Base-by-base conservation (phyloP, 2,329 filamentous ascomycete genomes). In the Cryphonectria japonica region DNA sequence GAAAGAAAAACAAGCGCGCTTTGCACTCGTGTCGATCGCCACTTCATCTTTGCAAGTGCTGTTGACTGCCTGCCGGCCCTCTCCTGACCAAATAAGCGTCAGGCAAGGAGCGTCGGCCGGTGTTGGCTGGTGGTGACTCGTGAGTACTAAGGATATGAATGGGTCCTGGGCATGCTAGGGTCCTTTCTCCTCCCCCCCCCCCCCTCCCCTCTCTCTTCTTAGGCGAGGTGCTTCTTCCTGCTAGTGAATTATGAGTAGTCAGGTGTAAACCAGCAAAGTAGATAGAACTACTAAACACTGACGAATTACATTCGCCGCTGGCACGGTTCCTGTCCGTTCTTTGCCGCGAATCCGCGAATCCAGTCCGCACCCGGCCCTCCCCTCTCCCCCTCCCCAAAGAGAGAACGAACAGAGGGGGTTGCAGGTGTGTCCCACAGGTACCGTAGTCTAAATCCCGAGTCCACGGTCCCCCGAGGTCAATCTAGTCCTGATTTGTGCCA, bases 401-500 rank as follows among this genome's bases (percentile, higher is more conserved):
- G 50, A 46, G 4, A 41, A 16, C 2, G 13, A 41, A 9, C 8
- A 8, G 46, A 2, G 22, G 50, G 39, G 62, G 14, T 61, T 46
- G 52, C 50, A 54, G 14, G 7, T n/a, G 29, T 59, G 43, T 50
- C 50, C 37, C 59, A 63, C 62, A 50, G 22, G 43, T 71, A 69
- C 71, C 69, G 71, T 57, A 68, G 63, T 57, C 68, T 68, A 68
- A 71, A 69, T 71, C 69, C 71, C 71, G 71, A 72, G 54, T 63
- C 61, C 62, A 67, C 61, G 71, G 71, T 72, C 64, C 66, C 69
- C 69, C 69, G 67, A 67, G 41, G 62, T 43, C 29, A 61, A 37
- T 22, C 66, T 71, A 57, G 69, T 69, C 66, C 71, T 50, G 46
- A 66, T 71, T 26, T 52, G 71, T 62, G 11, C 9, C 57, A 43